These are phyloP conservation scores for Austroboletus eburneus DNA, from an alignment of 768 basidiomycete species.

Conservation along the genomic window DNA sequence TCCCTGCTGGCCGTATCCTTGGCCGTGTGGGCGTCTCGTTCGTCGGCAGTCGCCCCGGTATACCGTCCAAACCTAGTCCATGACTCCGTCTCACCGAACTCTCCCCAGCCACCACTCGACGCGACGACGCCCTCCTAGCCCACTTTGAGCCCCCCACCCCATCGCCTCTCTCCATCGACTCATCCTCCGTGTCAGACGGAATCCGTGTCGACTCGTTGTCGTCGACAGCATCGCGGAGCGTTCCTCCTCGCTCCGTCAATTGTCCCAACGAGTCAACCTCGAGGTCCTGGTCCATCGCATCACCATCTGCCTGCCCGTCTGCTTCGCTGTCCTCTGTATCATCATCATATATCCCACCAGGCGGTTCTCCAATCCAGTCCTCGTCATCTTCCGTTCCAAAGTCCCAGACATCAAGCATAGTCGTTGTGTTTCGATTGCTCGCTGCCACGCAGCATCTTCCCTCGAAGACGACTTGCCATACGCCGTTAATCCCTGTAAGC, in stretches of 20 bases:
- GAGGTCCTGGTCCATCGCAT: conserved; percentile 72
- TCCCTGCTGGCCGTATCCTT: conserved; percentile 42
- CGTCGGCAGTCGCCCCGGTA: conserved; percentile 35
- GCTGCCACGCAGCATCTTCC: conserved; percentile 94
- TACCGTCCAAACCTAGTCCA: conserved; percentile 26
- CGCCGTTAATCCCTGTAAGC: conserved; percentile 86
- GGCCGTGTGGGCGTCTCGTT: conserved; percentile 64
- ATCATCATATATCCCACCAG: conserved; percentile 71
- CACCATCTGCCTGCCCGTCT: conserved; percentile 56
- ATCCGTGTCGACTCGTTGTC: conserved; percentile 25
- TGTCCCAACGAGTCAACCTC: conserved; percentile 32
- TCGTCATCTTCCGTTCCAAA: conserved; percentile 72
- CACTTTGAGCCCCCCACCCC: conserved; percentile 28
- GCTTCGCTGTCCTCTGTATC: conserved; percentile 43
- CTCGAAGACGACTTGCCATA: conserved; percentile 98
- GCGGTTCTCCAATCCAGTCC: conserved; percentile 80
- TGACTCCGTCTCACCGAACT: conserved; percentile 24
- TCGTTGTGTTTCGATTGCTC: conserved; percentile 72
- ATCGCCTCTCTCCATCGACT: conserved; percentile 29
- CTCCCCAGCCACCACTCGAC: conserved; percentile 17
- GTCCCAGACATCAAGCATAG: conserved; percentile 88
- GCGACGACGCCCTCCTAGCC: conserved; percentile 23
- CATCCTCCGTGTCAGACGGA: conserved; percentile 29
- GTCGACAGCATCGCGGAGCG: conserved; percentile 25
- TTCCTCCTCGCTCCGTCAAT: conserved; percentile 24